Evolutionary conservation across 768 basidiomycete species (phyloP).

Genomic region (Suillus lakei): DNA sequence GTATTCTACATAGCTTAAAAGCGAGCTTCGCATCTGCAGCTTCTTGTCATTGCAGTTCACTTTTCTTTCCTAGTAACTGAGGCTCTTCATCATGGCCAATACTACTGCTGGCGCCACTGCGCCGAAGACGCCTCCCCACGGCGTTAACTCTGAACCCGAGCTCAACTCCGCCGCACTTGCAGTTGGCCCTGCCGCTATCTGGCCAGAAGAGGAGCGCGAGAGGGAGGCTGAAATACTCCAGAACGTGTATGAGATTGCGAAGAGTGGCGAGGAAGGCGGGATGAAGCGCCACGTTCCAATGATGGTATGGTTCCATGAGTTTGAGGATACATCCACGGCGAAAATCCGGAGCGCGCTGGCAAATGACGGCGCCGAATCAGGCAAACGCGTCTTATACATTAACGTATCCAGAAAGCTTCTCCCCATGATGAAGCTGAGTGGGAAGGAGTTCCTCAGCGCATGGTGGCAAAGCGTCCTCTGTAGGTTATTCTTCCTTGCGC

Average conservation of each 20-base stretch:
- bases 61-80: not conserved
- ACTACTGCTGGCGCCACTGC: not conserved
- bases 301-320: constrained; percentile 2
- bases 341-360: not conserved
- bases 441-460: not conserved
- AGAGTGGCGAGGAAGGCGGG: not conserved
- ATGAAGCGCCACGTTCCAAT: not conserved
- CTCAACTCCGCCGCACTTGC: not conserved
- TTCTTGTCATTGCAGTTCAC: not conserved
- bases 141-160: not conserved
- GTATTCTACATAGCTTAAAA: not conserved
- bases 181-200: not conserved
- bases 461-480: constrained; percentile 13
- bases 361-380: not conserved
- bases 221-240: not conserved
- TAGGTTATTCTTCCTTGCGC: not conserved
- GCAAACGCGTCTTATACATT: constrained; percentile 13
- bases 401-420: constrained; percentile 3
- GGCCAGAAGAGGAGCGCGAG: not conserved
- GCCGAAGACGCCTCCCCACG: not conserved
- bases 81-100: not conserved
- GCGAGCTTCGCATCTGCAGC: not conserved
- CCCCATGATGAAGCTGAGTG: constrained; percentile 3
- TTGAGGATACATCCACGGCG: constrained; percentile 1
- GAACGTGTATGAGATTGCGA: not conserved